Evolutionary conservation across 2,329 filamentous ascomycete species (phyloP).

Genomic region (Pleomassaria siparia): DNA sequence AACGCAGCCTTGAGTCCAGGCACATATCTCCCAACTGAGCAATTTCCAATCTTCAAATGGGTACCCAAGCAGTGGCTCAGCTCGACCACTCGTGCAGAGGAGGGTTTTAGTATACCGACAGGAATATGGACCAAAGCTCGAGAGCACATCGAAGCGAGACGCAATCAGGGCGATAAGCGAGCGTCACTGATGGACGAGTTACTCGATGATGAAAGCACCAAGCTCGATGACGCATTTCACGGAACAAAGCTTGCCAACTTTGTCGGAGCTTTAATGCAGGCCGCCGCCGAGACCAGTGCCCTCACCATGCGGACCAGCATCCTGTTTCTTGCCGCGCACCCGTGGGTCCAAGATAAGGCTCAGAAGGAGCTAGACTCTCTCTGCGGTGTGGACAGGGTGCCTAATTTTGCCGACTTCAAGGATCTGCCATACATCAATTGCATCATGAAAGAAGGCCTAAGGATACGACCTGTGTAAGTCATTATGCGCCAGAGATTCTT

Average conservation of each 20-base stretch:
- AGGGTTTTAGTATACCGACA: constrained; percentile 14
- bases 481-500: neutral
- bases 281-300: constrained; percentile 24
- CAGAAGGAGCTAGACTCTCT: constrained; percentile 20
- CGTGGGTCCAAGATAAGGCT: constrained; percentile 23
- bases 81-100: constrained; percentile 15
- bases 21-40: constrained; percentile 22
- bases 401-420: constrained; percentile 26
- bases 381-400: constrained; percentile 20
- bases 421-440: constrained; percentile 33
- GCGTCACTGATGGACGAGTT: constrained; percentile 29
- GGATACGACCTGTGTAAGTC: constrained; percentile 29
- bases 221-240: constrained; percentile 14
- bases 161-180: constrained; percentile 21
- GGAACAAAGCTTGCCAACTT: constrained; percentile 20
- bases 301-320: constrained; percentile 21
- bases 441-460: constrained; percentile 31
- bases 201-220: constrained; percentile 17
- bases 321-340: constrained; percentile 25
- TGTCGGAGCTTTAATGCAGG: constrained; percentile 23
- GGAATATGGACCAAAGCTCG: constrained; percentile 21
- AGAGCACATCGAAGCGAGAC: constrained; percentile 18
- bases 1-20: constrained; percentile 20
- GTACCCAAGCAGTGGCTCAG: constrained; percentile 20
- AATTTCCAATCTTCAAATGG: constrained; percentile 28